Percentiles rank a stretch among this genome's conserved stretches.
These are phyloP conservation scores for Sphagnum fallax DNA, from an alignment of 228 moss, liverwort and hornwort species.

Conservation along the genomic window DNA sequence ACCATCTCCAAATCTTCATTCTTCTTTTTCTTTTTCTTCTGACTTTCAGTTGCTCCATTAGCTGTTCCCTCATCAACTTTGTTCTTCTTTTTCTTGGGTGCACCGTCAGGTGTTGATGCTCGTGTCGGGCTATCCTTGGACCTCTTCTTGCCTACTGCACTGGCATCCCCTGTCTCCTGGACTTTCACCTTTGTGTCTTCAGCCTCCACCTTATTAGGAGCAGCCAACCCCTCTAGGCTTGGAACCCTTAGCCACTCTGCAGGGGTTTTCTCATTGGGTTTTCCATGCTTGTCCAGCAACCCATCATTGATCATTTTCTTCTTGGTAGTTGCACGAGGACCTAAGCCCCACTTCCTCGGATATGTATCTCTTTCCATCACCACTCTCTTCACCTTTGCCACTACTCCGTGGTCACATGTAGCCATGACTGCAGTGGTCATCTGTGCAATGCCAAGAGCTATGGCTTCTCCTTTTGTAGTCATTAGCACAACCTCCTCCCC, in stretches of 20 bases:
- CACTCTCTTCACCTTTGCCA: constrained; percentile 87
- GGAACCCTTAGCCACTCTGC: constrained; percentile 80
- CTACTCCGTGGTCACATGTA: constrained; percentile 91
- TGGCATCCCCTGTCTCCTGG: constrained; percentile 24
- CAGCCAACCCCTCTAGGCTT: constrained; percentile 26
- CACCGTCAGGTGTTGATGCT: constrained; percentile 39
- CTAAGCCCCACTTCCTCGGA: constrained; percentile 89
- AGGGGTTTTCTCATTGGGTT: constrained; percentile 89
- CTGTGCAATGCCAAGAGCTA: constrained; percentile 74
- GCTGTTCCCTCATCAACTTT: constrained; percentile 40
- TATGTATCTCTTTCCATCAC: constrained; percentile 98
- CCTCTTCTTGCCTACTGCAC: constrained; percentile 64
- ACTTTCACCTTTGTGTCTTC: constrained; percentile 6
- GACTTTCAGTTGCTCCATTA: constrained; percentile 31
- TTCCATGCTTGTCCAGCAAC: constrained; percentile 84
- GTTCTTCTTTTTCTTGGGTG: constrained; percentile 83
- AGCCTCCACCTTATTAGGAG: constrained; percentile 14
- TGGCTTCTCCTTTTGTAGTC: constrained; percentile 96
- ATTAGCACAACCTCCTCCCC: constrained; percentile 91
- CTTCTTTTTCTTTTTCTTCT: constrained; percentile 58
- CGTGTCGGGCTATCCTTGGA: constrained; percentile 41
- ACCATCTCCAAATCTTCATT: constrained; percentile 56
- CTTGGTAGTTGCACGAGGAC: constrained; percentile 83
- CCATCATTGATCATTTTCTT: constrained; percentile 89
- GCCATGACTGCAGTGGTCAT: constrained; percentile 98